phyloP scores from a whole-genome alignment of 805 yeast genomes.

The Zygoascus tannicola region DNA sequence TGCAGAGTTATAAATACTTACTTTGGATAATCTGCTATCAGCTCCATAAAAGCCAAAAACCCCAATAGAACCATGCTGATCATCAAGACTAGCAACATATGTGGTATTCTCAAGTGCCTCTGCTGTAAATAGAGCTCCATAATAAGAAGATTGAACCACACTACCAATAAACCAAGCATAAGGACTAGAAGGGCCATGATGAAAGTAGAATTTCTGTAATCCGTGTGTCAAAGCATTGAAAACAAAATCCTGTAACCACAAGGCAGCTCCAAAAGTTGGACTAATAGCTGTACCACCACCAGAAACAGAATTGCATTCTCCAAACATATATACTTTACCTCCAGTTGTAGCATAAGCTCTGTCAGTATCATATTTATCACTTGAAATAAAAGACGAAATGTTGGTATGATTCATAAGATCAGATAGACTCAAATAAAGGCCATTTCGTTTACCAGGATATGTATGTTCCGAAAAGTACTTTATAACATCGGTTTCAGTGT shows the following conservation, averaged over 20 bases:
- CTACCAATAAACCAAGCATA: neutral
- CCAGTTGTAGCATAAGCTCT: neutral
- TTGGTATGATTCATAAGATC: conserved; percentile 3
- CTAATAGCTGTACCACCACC: neutral
- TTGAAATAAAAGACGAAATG: neutral
- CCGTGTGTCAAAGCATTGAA: neutral
- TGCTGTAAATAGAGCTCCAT: neutral
- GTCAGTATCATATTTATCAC: neutral
- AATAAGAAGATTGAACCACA: neutral
- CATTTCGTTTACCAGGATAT: neutral
- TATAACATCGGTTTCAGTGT: neutral
- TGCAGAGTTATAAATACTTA: neutral
- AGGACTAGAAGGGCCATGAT: neutral
- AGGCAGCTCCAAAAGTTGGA: conserved; percentile 1
- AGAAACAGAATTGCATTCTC: neutral
- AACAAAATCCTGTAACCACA: conserved; percentile 2
- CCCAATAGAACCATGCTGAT: neutral
- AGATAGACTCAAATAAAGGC: neutral
- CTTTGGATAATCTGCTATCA: neutral
- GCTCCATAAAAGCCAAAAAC: neutral
- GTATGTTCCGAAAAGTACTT: neutral
- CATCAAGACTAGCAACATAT: neutral
- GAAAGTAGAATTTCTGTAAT: neutral
- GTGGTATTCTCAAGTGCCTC: neutral
- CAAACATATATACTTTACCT: neutral